phyloP scores from a whole-genome alignment of 2,329 filamentous ascomycete species.

The Exophiala sp. region DNA sequence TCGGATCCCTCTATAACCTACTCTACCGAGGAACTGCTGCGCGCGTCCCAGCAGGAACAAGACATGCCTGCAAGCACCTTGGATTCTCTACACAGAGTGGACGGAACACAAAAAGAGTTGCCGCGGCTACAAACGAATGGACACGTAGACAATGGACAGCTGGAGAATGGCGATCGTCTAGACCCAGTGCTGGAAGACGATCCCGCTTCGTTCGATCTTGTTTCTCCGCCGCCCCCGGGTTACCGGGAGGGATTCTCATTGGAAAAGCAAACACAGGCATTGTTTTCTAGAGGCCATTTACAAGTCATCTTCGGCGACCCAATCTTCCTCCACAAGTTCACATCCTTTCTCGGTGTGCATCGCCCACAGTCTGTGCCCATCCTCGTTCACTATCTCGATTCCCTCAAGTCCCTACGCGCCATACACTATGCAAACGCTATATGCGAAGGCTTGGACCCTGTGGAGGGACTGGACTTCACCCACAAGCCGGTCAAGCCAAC shows the following conservation, averaged over 20 bases:
- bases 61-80: slow-evolving; percentile 3
- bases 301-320: slow-evolving; percentile 60
- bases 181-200: slow-evolving; percentile 31
- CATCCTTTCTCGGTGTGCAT: slow-evolving; percentile 56
- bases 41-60: slow-evolving; percentile 6
- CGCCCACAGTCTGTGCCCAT: slow-evolving; percentile 59
- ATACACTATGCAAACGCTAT: slow-evolving; percentile 67
- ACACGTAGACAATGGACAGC: slow-evolving; percentile 12
- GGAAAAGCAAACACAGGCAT: slow-evolving; percentile 57
- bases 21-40: slow-evolving; percentile 12
- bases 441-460: slow-evolving; percentile 53
- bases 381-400: slow-evolving; percentile 65
- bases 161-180: slow-evolving; percentile 15
- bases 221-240: slow-evolving; percentile 31
- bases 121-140: slow-evolving; percentile 20
- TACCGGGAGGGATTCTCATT: slow-evolving; percentile 44
- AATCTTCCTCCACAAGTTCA: slow-evolving; percentile 59
- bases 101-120: slow-evolving; percentile 12
- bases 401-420: slow-evolving; percentile 63
- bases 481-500: slow-evolving; percentile 47
- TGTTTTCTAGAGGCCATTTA: slow-evolving; percentile 63
- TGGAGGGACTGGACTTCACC: slow-evolving; percentile 54
- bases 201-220: slow-evolving; percentile 34
- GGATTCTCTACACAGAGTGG: slow-evolving; percentile 10
- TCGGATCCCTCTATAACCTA: slow-evolving; percentile 12